These are phyloP conservation scores for Petasospora rhodanensis DNA, from an alignment of 1,139 yeast species.

Conservation along the genomic window DNA sequence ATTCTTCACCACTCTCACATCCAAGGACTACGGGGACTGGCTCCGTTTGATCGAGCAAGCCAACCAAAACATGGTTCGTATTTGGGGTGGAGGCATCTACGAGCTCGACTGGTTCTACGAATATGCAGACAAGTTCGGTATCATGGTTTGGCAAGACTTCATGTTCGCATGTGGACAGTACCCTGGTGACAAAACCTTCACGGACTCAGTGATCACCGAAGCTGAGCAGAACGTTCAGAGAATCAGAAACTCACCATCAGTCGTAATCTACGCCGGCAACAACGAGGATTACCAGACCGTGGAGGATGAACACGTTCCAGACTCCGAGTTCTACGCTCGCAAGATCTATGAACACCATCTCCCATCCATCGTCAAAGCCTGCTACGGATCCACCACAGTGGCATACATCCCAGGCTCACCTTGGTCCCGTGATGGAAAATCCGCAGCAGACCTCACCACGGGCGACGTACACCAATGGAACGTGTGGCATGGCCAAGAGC, in stretches of 20 bases:
- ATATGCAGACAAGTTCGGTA: constrained; percentile 15
- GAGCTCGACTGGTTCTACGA: constrained; percentile 15
- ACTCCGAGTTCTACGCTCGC: constrained; percentile 15
- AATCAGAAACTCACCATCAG: constrained; percentile 10
- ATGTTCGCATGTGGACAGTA: constrained; percentile 21
- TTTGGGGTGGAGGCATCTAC: constrained; percentile 21
- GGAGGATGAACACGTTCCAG: constrained; percentile 12
- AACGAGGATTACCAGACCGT: constrained; percentile 18
- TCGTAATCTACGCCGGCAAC: constrained; percentile 19
- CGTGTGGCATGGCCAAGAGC: constrained; percentile 21
- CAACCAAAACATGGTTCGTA: constrained; percentile 18
- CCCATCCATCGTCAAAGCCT: constrained; percentile 6
- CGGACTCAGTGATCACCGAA: constrained; percentile 10
- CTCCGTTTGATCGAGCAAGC: constrained; percentile 5
- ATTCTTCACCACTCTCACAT: constrained; percentile 9
- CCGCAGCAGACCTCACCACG: constrained; percentile 13
- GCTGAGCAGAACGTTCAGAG: constrained; percentile 14
- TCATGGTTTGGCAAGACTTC: constrained; percentile 29
- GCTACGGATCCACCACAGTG: constrained; percentile 5
- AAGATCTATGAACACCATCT: constrained; percentile 14
- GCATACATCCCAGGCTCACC: constrained; percentile 19
- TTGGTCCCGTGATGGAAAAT: constrained; percentile 8
- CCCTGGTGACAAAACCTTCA: constrained; percentile 15
- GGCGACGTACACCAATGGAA: constrained; percentile 22
- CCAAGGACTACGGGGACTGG: constrained; percentile 14